Evolutionary conservation across 73 alveolate species (phyloP), one percentile per base, ranked within the genome.

Genomic region (Paramecium caudatum): DNA sequence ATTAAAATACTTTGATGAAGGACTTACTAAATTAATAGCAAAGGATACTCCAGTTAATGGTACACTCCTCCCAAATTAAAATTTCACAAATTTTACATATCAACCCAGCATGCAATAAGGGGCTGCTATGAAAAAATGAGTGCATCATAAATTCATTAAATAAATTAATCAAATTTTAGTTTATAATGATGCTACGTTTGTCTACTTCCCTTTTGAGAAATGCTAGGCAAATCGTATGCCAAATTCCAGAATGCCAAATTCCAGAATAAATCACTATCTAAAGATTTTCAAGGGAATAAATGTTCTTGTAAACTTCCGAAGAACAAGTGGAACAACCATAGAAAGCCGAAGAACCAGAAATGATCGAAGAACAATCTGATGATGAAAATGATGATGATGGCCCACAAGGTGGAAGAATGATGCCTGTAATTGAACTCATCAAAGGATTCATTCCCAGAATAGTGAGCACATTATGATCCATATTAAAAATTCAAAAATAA

Each of bases 31-130:
- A 43, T 74, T 41, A 74, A 23, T 74, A 1, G 88, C 88, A 0
- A 74, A 74, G 43, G 88, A 74, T 47, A 74, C 88, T 15, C 88
- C 88, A 7, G 88, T 74, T 5, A 74, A 74, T 74, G 88, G 88
- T 27, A 74, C 88, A 5, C 43, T 74, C 46, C 25, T 74, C n/a
- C 88, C 62, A 21, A 27, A 74, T 17, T 74, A 74, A 43, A 74
- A 74, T 45, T 74, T 74, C 32, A 5, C 88, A 2, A 74, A 74
- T 74, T 74, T 74, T 30, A 74, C 88, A 1, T 74, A 74, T 45
- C 69, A 41, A 74, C 88, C 83, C 16, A 65, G 83, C 7, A 65
- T 65, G 47, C 8, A 65, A 65, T 13, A 65, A 65, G 45, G 80
- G 23, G 45, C 80, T 15, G 30, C 23, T 23, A 55, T 55, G 13